phyloP scores from a whole-genome alignment of 1,139 yeast species.

The Protomyces arabidopsidicola region DNA sequence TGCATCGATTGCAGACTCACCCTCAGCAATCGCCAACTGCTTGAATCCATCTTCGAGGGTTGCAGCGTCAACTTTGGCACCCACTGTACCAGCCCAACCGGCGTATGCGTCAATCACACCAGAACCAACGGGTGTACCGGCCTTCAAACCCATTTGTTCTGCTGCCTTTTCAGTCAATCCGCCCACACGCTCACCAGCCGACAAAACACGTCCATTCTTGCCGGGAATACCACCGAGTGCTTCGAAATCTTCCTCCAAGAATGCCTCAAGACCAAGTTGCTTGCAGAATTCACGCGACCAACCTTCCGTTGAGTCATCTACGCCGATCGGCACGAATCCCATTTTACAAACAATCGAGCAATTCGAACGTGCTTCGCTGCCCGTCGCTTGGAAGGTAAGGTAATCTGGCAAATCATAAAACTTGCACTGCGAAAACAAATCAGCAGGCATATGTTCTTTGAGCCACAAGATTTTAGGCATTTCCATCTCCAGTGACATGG shows the following conservation, averaged over 20 bases:
- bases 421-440: conserved; percentile 58
- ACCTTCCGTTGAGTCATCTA: conserved; percentile 76
- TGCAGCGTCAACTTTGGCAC: conserved; percentile 64
- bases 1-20: conserved; percentile 33
- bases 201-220: conserved; percentile 63
- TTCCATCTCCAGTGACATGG: conserved; percentile 81
- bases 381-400: conserved; percentile 85
- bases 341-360: conserved; percentile 94
- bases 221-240: conserved; percentile 81
- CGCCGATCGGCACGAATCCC: conserved; percentile 89
- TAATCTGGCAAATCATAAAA: conserved; percentile 91
- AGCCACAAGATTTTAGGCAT: conserved; percentile 96
- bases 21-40: conserved; percentile 44
- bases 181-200: conserved; percentile 89
- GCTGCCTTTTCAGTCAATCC: conserved; percentile 63
- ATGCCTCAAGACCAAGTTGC: conserved; percentile 65
- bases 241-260: conserved; percentile 68
- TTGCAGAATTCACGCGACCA: conserved; percentile 80
- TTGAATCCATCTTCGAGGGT: conserved; percentile 42
- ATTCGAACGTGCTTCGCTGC: conserved; percentile 75
- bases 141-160: conserved; percentile 74
- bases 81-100: conserved; percentile 98
- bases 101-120: conserved; percentile 98
- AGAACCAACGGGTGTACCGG: conserved; percentile 78
- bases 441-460: conserved; percentile 74